Evolutionary conservation across 352 stramenopile species (phyloP).

Genomic region (Phytophthora rubi): DNA sequence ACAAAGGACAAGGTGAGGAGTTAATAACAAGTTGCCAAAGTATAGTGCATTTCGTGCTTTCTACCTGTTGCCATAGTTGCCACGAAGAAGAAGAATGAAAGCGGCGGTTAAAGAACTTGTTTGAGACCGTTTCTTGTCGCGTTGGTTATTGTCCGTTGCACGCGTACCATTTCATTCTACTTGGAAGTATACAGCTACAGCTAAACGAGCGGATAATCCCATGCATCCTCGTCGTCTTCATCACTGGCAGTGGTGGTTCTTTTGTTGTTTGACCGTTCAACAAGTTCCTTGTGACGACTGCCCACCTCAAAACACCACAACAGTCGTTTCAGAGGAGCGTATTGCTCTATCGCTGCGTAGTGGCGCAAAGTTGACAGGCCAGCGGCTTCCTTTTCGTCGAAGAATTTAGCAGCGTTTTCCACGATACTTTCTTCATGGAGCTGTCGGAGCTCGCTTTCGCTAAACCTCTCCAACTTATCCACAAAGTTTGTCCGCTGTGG

Average conservation of each 20-base stretch:
- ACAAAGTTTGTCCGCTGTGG: conserved; percentile 69
- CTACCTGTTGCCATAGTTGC: conserved; percentile 2
- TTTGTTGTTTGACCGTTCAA: conserved; percentile 27
- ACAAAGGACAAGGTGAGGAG: background rate
- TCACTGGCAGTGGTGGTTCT: conserved; percentile 12
- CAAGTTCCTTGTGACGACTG: conserved; percentile 30
- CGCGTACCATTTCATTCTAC: background rate
- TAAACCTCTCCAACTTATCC: conserved; percentile 66
- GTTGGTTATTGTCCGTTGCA: conserved; percentile 13
- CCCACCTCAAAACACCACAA: conserved; percentile 67
- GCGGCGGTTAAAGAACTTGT: conserved; percentile 3
- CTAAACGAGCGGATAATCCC: conserved; percentile 63
- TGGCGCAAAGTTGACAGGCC: conserved; percentile 56
- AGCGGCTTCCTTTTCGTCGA: conserved; percentile 33
- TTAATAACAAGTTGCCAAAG: background rate
- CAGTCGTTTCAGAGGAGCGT: conserved; percentile 56
- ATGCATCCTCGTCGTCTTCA: conserved; percentile 60
- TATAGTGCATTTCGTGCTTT: background rate
- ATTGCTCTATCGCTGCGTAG: conserved; percentile 62
- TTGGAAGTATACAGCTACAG: too few species aligned
- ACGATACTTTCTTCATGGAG: conserved; percentile 51
- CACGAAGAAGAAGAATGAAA: background rate
- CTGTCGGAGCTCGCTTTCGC: conserved; percentile 54
- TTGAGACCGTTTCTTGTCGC: conserved; percentile 2
- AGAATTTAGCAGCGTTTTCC: conserved; percentile 34